Percentiles rank a stretch among this genome's conserved stretches.
phyloP scores from a whole-genome alignment of 2,329 filamentous ascomycete genomes.

The Trichoderma sp. region DNA sequence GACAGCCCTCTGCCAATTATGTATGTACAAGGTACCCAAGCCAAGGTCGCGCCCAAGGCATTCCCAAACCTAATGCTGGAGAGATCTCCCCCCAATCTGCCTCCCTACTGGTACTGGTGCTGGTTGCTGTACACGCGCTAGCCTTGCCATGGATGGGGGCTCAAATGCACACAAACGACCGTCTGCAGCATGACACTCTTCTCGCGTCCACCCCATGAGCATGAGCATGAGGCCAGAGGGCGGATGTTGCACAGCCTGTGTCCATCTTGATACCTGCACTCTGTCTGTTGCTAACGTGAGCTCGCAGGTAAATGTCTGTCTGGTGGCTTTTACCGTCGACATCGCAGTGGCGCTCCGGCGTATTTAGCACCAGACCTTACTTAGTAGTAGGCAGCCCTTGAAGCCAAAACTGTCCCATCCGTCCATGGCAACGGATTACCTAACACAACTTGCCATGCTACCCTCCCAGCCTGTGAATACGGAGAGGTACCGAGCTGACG shows the following conservation, averaged over 20 bases:
- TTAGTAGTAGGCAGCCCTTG: background rate
- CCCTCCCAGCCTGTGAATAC: too few species aligned
- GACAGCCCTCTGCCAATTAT: background rate
- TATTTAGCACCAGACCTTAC: background rate
- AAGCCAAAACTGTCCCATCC: background rate
- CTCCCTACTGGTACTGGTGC: background rate
- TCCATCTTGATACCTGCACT: background rate
- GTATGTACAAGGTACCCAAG: background rate
- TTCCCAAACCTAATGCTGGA: constrained; percentile 13
- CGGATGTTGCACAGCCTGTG: background rate
- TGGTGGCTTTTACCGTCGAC: background rate
- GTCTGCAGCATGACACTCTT: constrained; percentile 10
- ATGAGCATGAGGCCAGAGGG: background rate
- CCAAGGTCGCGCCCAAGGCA: background rate
- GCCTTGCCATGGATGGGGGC: constrained; percentile 2
- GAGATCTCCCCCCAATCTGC: constrained; percentile 15
- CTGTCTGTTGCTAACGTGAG: too few species aligned
- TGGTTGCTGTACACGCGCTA: background rate
- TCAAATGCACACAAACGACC: constrained; percentile 7
- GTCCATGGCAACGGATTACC: background rate
- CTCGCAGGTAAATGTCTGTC: too few species aligned
- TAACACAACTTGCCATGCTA: background rate
- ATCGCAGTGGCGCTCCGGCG: background rate
- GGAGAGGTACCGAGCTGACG: constrained; percentile 6
- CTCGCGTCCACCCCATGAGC: background rate